These are phyloP conservation scores for Coemansia sp. DNA, from an alignment of 192 early-diverging fungal genomes.

Conservation along the genomic window DNA sequence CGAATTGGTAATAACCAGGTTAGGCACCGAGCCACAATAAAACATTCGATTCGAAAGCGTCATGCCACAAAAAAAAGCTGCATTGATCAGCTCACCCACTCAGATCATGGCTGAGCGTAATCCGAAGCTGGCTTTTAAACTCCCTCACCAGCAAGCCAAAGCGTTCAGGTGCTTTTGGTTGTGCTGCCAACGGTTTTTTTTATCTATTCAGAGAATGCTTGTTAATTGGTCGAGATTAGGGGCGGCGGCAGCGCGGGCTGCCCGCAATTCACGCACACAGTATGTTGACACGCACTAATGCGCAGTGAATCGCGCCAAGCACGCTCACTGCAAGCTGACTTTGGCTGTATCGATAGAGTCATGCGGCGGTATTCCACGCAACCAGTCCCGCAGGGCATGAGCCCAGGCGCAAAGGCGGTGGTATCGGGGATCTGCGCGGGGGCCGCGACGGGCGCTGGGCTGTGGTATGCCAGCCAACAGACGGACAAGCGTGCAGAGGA, in stretches of 20 bases:
- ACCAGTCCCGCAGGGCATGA: not conserved
- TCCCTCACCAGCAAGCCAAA: no score
- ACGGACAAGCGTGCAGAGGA: no score
- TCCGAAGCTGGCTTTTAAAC: not conserved
- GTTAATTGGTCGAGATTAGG: not conserved
- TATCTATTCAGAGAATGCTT: not conserved
- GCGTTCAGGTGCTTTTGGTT: not conserved
- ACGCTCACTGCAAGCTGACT: not conserved
- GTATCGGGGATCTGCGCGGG: not conserved
- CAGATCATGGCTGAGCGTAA: not conserved
- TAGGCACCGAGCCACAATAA: no score
- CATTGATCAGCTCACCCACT: no score
- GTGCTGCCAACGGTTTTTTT: not conserved
- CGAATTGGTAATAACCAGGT: no score
- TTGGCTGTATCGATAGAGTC: not conserved
- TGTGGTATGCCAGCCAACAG: not conserved
- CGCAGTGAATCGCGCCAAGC: not conserved
- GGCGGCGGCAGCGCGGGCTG: not conserved
- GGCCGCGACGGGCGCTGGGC: not conserved
- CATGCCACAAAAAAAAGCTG: no score
- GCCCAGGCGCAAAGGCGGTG: not conserved
- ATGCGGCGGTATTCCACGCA: slow-evolving; percentile 1
- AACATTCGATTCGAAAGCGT: not conserved
- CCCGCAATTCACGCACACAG: slow-evolving; percentile 2
- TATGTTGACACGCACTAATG: not conserved